phyloP scores from a whole-genome alignment of 345 rosid genomes.

The Dipteronia sinensis region DNA sequence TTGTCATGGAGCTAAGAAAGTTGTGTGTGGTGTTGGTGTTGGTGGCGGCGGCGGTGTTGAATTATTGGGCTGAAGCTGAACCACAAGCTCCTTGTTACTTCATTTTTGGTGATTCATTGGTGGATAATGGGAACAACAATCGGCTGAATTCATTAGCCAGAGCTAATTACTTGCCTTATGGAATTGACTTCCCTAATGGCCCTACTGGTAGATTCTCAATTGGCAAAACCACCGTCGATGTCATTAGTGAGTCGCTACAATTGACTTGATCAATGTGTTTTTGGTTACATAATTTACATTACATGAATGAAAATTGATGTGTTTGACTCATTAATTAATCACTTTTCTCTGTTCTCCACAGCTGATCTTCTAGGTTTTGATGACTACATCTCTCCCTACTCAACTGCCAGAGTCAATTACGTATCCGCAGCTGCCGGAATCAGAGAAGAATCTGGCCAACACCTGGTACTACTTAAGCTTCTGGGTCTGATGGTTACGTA shows the following conservation, averaged over 20 bases:
- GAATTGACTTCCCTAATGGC: conserved; percentile 69
- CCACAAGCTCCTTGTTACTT: conserved; percentile 84
- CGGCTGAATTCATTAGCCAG: conserved; percentile 62
- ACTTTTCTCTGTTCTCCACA: background rate
- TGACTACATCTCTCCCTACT: conserved; percentile 55
- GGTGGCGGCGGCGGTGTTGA: conserved; percentile 17
- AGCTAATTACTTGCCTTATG: conserved; percentile 80
- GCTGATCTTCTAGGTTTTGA: conserved; percentile 54
- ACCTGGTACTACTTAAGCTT: conserved; percentile 47
- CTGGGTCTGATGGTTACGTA: background rate
- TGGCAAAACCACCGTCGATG: conserved; percentile 79
- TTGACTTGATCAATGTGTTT: no score
- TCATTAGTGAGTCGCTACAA: conserved; percentile 42
- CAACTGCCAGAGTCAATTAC: conserved; percentile 58
- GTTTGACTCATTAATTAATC: no score
- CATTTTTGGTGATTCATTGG: conserved; percentile 89
- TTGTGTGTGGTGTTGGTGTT: conserved; percentile 26
- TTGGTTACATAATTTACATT: no score
- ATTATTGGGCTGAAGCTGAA: conserved; percentile 33
- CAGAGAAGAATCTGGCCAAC: conserved; percentile 78
- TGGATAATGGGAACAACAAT: conserved; percentile 92
- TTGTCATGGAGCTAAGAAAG: conserved; percentile 29
- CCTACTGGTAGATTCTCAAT: conserved; percentile 85
- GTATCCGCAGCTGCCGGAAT: conserved; percentile 95
- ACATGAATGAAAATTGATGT: background rate